Evolutionary conservation across 345 rosid genomes (phyloP).

Genomic region (Pelargonium nanum): DNA sequence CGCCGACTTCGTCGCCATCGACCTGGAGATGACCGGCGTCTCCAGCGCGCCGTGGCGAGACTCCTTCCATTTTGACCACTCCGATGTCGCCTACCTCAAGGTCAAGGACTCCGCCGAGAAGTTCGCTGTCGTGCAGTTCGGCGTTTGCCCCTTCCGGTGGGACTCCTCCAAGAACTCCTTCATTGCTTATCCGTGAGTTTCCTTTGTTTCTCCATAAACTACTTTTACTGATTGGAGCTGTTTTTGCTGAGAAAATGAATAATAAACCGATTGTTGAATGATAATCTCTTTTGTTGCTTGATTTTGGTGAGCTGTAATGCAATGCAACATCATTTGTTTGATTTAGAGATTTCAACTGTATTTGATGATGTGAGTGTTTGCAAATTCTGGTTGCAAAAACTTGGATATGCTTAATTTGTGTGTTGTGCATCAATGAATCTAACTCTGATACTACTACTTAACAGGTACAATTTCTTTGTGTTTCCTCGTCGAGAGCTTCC

Average conservation of each 20-base stretch:
- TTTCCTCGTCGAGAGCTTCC: conserved; percentile 65
- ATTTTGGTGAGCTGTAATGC: too few relatives aligned
- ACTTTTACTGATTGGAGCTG: too few relatives aligned
- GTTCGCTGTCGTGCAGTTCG: conserved; percentile 90
- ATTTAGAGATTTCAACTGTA: too few relatives aligned
- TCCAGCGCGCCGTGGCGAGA: conserved; percentile 89
- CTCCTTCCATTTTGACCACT: conserved; percentile 66
- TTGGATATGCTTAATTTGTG: not conserved
- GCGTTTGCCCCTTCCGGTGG: conserved; percentile 94
- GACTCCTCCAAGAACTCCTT: conserved; percentile 53
- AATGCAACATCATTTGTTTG: too few relatives aligned
- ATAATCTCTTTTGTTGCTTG: too few relatives aligned
- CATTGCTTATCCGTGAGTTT: conserved; percentile 62
- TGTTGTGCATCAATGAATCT: conserved; percentile 3
- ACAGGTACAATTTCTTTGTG: conserved; percentile 80
- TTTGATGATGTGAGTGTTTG: too few relatives aligned
- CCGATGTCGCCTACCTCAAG: conserved; percentile 70
- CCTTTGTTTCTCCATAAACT: not conserved
- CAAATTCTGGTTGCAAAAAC: not conserved
- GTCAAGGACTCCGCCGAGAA: conserved; percentile 93
- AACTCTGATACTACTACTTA: not conserved
- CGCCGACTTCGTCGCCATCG: conserved; percentile 88
- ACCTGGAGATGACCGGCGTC: conserved; percentile 91
- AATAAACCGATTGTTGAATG: too few relatives aligned
- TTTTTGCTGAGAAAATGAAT: too few relatives aligned